Evolutionary conservation across 208 protist genomes (phyloP).

Genomic region (Blechomonas ayalai): DNA sequence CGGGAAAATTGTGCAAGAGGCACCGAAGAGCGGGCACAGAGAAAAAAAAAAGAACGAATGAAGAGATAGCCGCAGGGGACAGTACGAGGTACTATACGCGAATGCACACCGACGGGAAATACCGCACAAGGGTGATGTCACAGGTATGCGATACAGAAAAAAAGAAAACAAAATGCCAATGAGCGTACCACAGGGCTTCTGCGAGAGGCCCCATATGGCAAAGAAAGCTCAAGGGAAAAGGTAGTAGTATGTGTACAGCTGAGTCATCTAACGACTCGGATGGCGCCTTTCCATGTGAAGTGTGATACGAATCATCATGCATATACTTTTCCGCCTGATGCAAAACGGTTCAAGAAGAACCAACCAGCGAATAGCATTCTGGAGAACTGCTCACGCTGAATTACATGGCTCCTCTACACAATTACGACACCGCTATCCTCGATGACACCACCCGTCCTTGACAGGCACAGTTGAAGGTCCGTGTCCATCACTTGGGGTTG

Average conservation of each 20-base stretch:
- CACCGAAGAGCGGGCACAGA: not conserved
- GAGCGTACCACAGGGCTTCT: not conserved
- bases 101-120: not conserved
- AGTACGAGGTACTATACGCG: not conserved
- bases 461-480: slow-evolving; percentile 1
- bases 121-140: not conserved
- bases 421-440: slow-evolving; percentile 8
- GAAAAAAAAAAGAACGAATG: slow-evolving; percentile 1
- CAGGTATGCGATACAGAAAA: not conserved
- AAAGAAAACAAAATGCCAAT: not conserved
- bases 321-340: too few relatives aligned
- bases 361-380: too few relatives aligned
- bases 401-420: too few relatives aligned
- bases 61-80: slow-evolving; percentile 1
- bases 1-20: slow-evolving; percentile 1
- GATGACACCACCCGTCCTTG: slow-evolving; percentile 1
- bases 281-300: too few relatives aligned
- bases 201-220: not conserved
- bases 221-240: not conserved
- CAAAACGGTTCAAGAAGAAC: too few relatives aligned
- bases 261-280: too few relatives aligned
- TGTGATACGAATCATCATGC: too few relatives aligned
- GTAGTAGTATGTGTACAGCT: too few relatives aligned
- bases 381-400: too few relatives aligned
- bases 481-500: slow-evolving; percentile 15